Conservation (phyloP, 169 alveolate species). For the Plasmodium chabaudi region DNA sequence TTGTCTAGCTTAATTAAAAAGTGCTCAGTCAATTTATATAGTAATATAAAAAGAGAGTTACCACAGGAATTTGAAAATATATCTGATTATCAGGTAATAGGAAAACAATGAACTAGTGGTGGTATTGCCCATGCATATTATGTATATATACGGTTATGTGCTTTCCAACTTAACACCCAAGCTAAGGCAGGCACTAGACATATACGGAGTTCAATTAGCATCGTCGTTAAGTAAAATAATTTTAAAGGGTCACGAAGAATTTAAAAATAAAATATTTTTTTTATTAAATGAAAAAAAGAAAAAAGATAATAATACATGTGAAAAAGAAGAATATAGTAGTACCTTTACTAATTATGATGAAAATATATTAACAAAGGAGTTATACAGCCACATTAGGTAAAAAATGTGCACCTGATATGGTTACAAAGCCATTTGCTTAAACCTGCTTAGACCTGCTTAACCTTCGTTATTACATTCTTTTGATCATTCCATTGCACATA, state of each 20-base stretch:
- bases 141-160: no score
- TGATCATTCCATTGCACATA: no score
- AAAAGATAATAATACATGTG: not conserved
- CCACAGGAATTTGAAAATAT: conserved; percentile 74
- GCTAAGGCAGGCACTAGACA: conserved; percentile 72
- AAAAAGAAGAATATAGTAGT: conserved; percentile 8
- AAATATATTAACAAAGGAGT: conserved; percentile 20
- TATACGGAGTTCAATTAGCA: conserved; percentile 74
- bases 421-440: no score
- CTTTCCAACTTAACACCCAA: not conserved
- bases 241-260: conserved; percentile 67
- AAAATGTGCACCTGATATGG: not conserved
- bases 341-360: conserved; percentile 8
- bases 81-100: conserved; percentile 62
- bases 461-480: no score
- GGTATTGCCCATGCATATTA: no score
- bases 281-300: conserved; percentile 62
- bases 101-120: no score
- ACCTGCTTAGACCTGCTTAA: no score
- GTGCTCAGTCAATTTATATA: conserved; percentile 36
- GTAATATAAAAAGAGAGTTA: conserved; percentile 26
- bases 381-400: conserved; percentile 61
- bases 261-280: conserved; percentile 70
- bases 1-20: conserved; percentile 58
- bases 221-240: conserved; percentile 76